Evolutionary conservation across 257 asterid genomes (phyloP).

Genomic region (Solanum lycopersicoides): DNA sequence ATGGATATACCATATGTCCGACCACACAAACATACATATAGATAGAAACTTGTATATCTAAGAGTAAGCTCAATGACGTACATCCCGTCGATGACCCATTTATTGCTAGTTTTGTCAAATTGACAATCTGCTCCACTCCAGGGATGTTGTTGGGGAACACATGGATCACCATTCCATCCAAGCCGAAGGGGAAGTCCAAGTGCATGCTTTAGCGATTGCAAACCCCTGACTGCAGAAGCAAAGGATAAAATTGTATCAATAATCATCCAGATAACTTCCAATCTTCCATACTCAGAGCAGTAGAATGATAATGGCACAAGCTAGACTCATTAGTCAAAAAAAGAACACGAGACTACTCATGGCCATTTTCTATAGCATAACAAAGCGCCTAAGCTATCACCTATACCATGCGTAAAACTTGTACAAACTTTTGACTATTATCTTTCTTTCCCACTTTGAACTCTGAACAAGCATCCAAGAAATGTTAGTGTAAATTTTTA

Average conservation of each 20-base stretch:
- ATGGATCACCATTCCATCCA: conserved; percentile 99
- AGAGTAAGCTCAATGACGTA: conserved; percentile 37
- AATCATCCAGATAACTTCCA: background rate
- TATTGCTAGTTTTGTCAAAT: conserved; percentile 47
- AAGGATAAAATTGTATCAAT: background rate
- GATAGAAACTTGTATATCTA: background rate
- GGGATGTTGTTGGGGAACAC: conserved; percentile 96
- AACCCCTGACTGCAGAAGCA: conserved; percentile 50
- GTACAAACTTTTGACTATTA: background rate
- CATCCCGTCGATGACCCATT: conserved; percentile 94
- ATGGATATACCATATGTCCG: background rate
- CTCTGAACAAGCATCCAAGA: background rate
- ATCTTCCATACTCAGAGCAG: background rate
- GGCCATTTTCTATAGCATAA: background rate
- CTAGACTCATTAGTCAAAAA: background rate
- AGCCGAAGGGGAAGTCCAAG: conserved; percentile 96
- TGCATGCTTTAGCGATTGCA: conserved; percentile 60
- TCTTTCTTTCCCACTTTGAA: background rate
- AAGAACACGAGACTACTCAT: background rate
- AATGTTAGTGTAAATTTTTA: background rate
- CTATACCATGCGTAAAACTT: background rate
- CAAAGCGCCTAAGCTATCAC: background rate
- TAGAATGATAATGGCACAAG: background rate
- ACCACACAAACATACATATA: background rate
- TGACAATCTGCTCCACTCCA: conserved; percentile 96